Base-by-base conservation (phyloP, 306 rosid genomes). In the Trifolium pratense region DNA sequence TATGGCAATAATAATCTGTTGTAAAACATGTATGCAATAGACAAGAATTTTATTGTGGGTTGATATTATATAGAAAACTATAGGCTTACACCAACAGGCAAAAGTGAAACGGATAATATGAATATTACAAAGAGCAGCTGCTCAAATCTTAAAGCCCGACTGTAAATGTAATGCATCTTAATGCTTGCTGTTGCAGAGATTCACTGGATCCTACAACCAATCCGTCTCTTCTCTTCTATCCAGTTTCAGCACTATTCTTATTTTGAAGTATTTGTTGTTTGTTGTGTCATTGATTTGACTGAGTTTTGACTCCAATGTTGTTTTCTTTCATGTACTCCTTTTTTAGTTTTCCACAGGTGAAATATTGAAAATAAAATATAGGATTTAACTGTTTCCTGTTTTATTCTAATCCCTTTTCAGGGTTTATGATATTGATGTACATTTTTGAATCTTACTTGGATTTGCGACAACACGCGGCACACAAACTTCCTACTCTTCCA, bases 361-460 rank as follows among this genome's bases (percentile, higher is more conserved):
- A 64, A 51, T 34, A 7, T 26, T 78, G 60, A 20, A 37, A 64
- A 53, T 58, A 12, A 56, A 71, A 25, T 55, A 10, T 16, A 32
- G 37, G 43, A 57, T 62, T 29, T 79, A 46, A 77, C 70, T 37
- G 14, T 68, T 53, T 39, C 23, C 70, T 31, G 11, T 68, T 53
- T 39, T 23, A 36, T 63, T 56, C 20, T 18, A 48, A 59, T 57
- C 45, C 68, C 34, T 32, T 73, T 63, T 68, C 86, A 94, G 98
- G 98, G 62, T 91, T 94, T 76, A 91, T 94, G 98, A 80, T 94
- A 80, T 78, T 88, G 14, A 88, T 88, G 96, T 94, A 94, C 79
- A n/a, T 91, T 34, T 91, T 94, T 66, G 98, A 94, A 77, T 74
- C 88, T 71, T 94, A 85, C 79, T 83, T 94, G 95, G 99, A 94